Conservation (phyloP, 768 basidiomycete species). For the Panaeolus cyanescens region DNA sequence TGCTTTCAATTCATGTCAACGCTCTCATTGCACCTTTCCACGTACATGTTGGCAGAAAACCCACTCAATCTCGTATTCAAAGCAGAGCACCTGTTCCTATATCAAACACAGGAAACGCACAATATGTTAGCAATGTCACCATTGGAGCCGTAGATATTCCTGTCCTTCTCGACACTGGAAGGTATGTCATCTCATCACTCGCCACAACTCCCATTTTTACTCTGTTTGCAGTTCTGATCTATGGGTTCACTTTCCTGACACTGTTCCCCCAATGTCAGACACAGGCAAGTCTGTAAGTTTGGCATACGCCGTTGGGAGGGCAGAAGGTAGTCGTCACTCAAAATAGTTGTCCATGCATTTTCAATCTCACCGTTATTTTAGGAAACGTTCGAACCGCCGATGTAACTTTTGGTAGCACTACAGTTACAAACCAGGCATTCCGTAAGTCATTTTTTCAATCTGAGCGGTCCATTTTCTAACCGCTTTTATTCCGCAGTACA, state of each 20-base stretch:
- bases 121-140: constrained; percentile 74
- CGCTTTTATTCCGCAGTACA: constrained; percentile 45
- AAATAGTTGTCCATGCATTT: background rate
- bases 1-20: constrained; percentile 35
- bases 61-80: constrained; percentile 22
- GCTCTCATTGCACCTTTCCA: constrained; percentile 41
- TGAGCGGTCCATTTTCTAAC: background rate
- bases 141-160: constrained; percentile 57
- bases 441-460: constrained; percentile 38
- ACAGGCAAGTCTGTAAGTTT: constrained; percentile 58
- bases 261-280: constrained; percentile 50
- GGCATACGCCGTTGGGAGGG: constrained; percentile 70
- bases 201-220: constrained; percentile 24
- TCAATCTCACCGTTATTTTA: constrained; percentile 18
- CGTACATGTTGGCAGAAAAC: constrained; percentile 28
- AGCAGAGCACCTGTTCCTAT: constrained; percentile 46
- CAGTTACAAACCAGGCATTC: constrained; percentile 66
- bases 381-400: constrained; percentile 58
- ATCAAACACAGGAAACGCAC: constrained; percentile 67
- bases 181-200: constrained; percentile 37
- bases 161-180: constrained; percentile 79
- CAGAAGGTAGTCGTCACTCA: constrained; percentile 44
- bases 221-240: constrained; percentile 65
- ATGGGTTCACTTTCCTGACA: constrained; percentile 60
- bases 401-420: constrained; percentile 56